These are phyloP conservation scores for Bassia scoparia DNA, from an alignment of 148 eudicot species.

Conservation along the genomic window DNA sequence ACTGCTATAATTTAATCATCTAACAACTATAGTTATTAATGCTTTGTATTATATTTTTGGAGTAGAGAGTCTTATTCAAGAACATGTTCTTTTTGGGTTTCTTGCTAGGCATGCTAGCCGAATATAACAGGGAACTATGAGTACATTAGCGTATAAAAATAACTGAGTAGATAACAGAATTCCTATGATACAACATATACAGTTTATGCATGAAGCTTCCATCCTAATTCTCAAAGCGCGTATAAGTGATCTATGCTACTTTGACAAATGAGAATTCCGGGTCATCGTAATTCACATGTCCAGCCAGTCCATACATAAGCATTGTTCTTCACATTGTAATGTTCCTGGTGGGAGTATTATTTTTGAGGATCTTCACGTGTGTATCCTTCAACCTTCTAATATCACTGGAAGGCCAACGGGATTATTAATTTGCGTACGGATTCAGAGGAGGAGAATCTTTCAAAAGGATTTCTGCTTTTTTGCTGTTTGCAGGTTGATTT, in stretches of 20 bases:
- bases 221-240: background rate
- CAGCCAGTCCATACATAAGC: constrained; percentile 67
- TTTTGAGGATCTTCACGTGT: constrained; percentile 43
- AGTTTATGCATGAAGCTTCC: background rate
- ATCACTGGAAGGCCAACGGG: constrained; percentile 72
- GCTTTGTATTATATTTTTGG: background rate
- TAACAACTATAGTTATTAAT: background rate
- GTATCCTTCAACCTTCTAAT: constrained; percentile 56
- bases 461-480: constrained; percentile 48
- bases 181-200: background rate
- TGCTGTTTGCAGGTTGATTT: constrained; percentile 60
- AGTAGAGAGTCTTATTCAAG: background rate
- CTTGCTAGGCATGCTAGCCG: background rate
- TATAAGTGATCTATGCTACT: constrained; percentile 23
- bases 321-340: constrained; percentile 69
- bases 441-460: constrained; percentile 64
- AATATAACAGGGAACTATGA: background rate
- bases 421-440: constrained; percentile 49
- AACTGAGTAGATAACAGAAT: background rate
- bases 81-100: too few species aligned
- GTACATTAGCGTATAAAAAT: background rate
- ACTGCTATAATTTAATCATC: background rate
- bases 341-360: constrained; percentile 69
- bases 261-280: constrained; percentile 76
- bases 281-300: constrained; percentile 71